Evolutionary conservation across 2,329 filamentous ascomycete genomes (phyloP).

Genomic region (Pleomassaria siparia): DNA sequence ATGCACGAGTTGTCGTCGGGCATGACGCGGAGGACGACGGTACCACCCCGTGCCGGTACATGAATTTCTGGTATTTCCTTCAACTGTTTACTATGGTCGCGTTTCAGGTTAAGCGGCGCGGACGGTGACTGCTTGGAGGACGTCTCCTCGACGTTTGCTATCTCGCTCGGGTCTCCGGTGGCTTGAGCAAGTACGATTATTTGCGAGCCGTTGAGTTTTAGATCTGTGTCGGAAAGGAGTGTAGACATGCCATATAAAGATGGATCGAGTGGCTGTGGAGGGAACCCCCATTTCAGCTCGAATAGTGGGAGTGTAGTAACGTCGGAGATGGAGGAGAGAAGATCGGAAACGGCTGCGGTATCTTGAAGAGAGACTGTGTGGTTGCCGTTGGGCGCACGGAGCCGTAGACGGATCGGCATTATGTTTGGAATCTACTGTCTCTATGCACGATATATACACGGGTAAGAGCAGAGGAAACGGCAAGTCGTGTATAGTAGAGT

Average conservation of each 20-base stretch:
- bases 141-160: conserved; percentile 16
- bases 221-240: conserved; percentile 57
- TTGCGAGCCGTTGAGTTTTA: conserved; percentile 68
- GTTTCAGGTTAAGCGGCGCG: conserved; percentile 44
- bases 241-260: conserved; percentile 54
- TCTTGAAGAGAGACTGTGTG: conserved; percentile 70
- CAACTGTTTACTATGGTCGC: conserved; percentile 48
- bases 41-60: conserved; percentile 58
- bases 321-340: conserved; percentile 62
- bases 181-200: conserved; percentile 62
- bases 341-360: conserved; percentile 63
- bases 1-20: conserved; percentile 95
- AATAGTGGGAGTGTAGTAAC: conserved; percentile 68
- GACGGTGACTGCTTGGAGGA: conserved; percentile 22
- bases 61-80: conserved; percentile 64
- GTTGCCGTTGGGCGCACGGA: conserved; percentile 73
- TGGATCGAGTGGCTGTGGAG: conserved; percentile 69
- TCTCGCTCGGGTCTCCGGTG: conserved; percentile 32
- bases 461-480: background rate
- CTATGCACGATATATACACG: no score
- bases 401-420: conserved; percentile 68
- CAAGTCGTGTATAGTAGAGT: background rate
- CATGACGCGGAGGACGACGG: conserved; percentile 82
- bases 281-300: conserved; percentile 82
- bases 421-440: background rate